Conservation (phyloP, 1,139 yeast species). For the Groenewaldozyma auringiensis region DNA sequence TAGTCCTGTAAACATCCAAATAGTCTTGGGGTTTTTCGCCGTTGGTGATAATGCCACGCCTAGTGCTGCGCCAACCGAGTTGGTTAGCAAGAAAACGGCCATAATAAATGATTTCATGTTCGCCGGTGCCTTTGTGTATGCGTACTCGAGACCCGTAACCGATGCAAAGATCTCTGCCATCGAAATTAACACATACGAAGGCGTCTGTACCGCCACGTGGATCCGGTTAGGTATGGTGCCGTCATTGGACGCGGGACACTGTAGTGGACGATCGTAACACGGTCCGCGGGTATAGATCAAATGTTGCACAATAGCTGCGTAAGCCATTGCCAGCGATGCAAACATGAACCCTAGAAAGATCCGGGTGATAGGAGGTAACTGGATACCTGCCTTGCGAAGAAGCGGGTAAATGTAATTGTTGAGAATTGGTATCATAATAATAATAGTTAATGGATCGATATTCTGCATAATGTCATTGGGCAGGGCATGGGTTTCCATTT, state of each 20-base stretch:
- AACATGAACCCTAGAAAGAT: slow-evolving; percentile 70
- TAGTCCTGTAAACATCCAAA: slow-evolving; percentile 60
- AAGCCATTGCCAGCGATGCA: slow-evolving; percentile 62
- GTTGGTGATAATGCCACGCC: slow-evolving; percentile 67
- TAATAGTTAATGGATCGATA: slow-evolving; percentile 53
- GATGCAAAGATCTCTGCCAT: slow-evolving; percentile 59
- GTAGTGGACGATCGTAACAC: slow-evolving; percentile 56
- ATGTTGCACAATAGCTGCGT: slow-evolving; percentile 77
- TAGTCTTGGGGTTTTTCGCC: slow-evolving; percentile 58
- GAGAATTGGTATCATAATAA: slow-evolving; percentile 54
- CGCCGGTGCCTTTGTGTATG: slow-evolving; percentile 62
- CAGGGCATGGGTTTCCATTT: slow-evolving; percentile 54
- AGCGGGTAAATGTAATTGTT: slow-evolving; percentile 49
- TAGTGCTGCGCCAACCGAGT: slow-evolving; percentile 61
- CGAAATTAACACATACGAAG: slow-evolving; percentile 56
- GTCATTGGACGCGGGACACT: slow-evolving; percentile 31
- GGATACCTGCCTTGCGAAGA: slow-evolving; percentile 41
- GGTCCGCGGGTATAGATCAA: slow-evolving; percentile 67
- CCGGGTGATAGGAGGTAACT: slow-evolving; percentile 51
- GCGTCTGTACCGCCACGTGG: slow-evolving; percentile 57
- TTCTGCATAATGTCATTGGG: slow-evolving; percentile 63
- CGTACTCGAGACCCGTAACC: slow-evolving; percentile 60
- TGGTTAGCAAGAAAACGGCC: slow-evolving; percentile 53
- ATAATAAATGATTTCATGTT: slow-evolving; percentile 60
- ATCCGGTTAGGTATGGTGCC: slow-evolving; percentile 41